These are phyloP conservation scores for Piper betle DNA, from an alignment of 164 flowering plant genomes.

Conservation along the genomic window DNA sequence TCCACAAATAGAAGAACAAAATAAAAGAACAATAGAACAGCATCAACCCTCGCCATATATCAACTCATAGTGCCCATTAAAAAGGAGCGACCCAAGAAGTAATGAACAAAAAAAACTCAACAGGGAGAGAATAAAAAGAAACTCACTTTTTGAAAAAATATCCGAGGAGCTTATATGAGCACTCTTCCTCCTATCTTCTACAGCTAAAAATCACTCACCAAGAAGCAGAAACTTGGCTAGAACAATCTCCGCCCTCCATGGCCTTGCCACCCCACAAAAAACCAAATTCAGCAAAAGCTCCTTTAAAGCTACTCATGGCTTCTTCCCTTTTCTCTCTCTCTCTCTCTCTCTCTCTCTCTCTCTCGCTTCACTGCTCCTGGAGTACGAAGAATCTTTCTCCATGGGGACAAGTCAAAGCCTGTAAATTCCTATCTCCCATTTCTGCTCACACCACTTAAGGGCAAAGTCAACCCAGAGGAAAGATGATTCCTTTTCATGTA, in stretches of 20 bases:
- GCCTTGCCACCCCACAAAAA: neutral
- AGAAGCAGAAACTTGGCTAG: neutral
- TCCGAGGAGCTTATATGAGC: neutral
- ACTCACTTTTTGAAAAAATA: constrained; percentile 1
- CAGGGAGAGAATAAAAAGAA: neutral
- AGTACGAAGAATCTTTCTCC: neutral
- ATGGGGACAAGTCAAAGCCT: neutral
- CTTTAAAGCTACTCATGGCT: neutral
- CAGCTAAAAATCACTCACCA: neutral
- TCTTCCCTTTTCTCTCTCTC: neutral
- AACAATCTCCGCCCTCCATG: constrained; percentile 1
- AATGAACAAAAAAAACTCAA: neutral
- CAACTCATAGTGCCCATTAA: neutral
- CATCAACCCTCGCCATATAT: neutral
- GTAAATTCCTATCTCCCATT: neutral
- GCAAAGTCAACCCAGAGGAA: too few species aligned
- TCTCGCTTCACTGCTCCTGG: neutral
- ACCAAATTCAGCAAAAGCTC: neutral
- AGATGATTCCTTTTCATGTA: too few species aligned
- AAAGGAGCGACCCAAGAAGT: neutral
- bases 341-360: neutral
- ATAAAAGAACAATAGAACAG: neutral
- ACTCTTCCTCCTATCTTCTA: constrained; percentile 1
- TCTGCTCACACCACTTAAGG: neutral
- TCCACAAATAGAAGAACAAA: neutral